phyloP scores from a whole-genome alignment of 163 green algal species.

The Chloroidium sp. region DNA sequence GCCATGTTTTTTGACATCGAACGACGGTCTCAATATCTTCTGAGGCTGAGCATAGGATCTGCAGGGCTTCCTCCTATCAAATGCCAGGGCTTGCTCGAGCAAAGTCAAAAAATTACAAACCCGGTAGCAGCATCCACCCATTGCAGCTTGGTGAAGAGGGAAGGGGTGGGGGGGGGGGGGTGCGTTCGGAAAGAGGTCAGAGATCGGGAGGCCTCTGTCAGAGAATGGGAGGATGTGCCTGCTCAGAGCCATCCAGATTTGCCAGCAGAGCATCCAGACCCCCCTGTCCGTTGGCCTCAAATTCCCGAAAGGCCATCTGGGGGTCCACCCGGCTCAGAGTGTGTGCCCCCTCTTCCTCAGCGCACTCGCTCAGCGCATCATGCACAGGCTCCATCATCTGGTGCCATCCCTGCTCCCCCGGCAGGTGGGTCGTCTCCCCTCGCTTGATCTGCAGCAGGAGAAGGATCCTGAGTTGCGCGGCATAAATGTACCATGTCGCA shows the following conservation, averaged over 20 bases:
- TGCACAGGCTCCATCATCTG: constrained; percentile 32
- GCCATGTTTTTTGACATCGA: no score
- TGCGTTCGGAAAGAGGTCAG: neutral
- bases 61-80: neutral
- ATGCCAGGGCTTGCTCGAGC: neutral
- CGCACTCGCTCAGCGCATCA: constrained; percentile 9
- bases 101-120: neutral
- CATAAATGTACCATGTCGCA: neutral
- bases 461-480: neutral
- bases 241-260: constrained; percentile 31
- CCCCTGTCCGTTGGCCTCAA: constrained; percentile 57
- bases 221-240: neutral
- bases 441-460: constrained; percentile 13
- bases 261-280: constrained; percentile 70
- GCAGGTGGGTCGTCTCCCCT: constrained; percentile 26
- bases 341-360: neutral
- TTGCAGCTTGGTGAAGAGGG: neutral
- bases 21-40: no score
- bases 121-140: neutral
- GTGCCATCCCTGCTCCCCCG: constrained; percentile 39
- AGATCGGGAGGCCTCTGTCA: no score
- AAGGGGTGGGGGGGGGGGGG: neutral
- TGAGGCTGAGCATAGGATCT: no score
- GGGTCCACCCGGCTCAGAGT: constrained; percentile 16
- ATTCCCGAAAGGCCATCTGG: constrained; percentile 50